phyloP scores from a whole-genome alignment of 176 grass and related monocot genomes.

The Saccharum officinarum region DNA sequence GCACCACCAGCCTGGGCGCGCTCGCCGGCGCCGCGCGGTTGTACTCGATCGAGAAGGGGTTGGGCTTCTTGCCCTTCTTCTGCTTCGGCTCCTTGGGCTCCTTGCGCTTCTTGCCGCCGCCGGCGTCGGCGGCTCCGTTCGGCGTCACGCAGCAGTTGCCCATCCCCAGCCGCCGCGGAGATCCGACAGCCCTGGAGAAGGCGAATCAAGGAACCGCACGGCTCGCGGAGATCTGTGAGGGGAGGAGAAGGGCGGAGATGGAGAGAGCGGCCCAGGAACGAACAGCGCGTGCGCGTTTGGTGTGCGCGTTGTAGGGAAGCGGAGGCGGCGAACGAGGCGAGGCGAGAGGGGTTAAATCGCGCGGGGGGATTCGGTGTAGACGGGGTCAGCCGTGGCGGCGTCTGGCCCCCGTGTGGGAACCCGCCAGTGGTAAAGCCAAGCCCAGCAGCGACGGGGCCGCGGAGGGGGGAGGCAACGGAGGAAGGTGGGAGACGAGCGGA shows the following conservation, averaged over 20 bases:
- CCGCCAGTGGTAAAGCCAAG: constrained; percentile 39
- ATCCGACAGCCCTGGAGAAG: neutral
- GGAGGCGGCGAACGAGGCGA: neutral
- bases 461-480: neutral
- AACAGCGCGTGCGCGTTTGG: constrained; percentile 37
- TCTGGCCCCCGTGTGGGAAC: constrained; percentile 39
- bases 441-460: constrained; percentile 14
- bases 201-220: constrained; percentile 29
- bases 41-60: constrained; percentile 86
- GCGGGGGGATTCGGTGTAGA: constrained; percentile 38
- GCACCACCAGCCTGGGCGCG: constrained; percentile 38
- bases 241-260: neutral
- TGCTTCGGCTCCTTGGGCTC: constrained; percentile 42
- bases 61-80: constrained; percentile 76
- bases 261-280: constrained; percentile 21
- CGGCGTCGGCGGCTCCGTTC: neutral
- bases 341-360: constrained; percentile 40
- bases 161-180: constrained; percentile 36
- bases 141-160: constrained; percentile 77
- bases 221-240: constrained; percentile 31
- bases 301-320: neutral
- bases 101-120: constrained; percentile 34
- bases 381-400: constrained; percentile 51
- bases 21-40: constrained; percentile 47
- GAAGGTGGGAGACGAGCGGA: neutral